Percentiles rank a stretch among this genome's conserved stretches.
Evolutionary conservation across 176 grass and related monocot species (phyloP).

Genomic region (Juncus inflexus): DNA sequence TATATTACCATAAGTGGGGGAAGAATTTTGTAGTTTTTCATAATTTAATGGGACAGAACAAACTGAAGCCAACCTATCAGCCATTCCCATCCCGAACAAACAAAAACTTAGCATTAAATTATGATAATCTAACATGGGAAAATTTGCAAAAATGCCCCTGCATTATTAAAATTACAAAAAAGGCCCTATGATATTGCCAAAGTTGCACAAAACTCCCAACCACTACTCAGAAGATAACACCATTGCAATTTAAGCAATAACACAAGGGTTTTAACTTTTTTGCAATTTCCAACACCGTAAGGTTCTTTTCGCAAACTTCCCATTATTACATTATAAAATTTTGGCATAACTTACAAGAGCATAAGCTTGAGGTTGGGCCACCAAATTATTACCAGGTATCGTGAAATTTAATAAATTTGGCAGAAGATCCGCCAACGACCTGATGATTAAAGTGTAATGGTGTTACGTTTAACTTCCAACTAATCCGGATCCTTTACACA

Average conservation of each 20-base stretch:
- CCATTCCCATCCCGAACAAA: slow-evolving; percentile 80
- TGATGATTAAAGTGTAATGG: slow-evolving; percentile 85
- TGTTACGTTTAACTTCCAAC: too few species aligned
- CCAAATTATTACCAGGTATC: slow-evolving; percentile 85
- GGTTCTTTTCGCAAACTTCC: too few species aligned
- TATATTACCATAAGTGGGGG: slow-evolving; percentile 89
- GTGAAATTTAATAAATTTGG: slow-evolving; percentile 83
- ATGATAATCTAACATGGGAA: slow-evolving; percentile 12
- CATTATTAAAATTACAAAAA: too few species aligned
- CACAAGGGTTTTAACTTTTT: too few species aligned
- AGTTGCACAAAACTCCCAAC: too few species aligned
- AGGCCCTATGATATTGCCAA: too few species aligned
- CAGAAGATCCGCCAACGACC: slow-evolving; percentile 86
- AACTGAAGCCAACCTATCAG: slow-evolving; percentile 82
- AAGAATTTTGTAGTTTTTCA: slow-evolving; percentile 95
- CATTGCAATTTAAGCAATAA: too few species aligned
- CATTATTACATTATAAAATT: too few species aligned
- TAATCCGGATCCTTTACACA: slow-evolving; percentile 96
- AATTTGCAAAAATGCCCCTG: too few species aligned
- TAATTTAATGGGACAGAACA: slow-evolving; percentile 85
- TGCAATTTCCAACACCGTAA: too few species aligned
- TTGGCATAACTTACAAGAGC: slow-evolving; percentile 71
- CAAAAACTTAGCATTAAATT: slow-evolving; percentile 16
- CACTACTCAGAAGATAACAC: too few species aligned
- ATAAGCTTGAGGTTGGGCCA: slow-evolving; percentile 97